phyloP scores from a whole-genome alignment of 768 basidiomycete species.

The Pisolithus albus region DNA sequence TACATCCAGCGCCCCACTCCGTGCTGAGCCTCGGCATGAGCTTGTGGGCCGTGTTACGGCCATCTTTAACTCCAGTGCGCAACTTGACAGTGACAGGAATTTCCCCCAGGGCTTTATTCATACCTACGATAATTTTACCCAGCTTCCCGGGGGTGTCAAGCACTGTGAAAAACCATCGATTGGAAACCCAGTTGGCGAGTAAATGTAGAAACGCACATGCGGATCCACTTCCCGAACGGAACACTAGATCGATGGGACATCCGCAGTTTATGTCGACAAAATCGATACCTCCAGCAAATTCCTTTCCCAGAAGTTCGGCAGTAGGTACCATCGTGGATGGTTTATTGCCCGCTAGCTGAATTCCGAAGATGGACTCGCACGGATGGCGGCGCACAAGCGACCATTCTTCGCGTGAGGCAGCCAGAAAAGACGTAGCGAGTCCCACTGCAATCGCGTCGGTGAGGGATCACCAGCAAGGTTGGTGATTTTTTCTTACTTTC shows the following conservation, averaged over 20 bases:
- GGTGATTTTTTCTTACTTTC: constrained; percentile 53
- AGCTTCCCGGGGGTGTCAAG: constrained; percentile 78
- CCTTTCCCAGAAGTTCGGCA: constrained; percentile 72
- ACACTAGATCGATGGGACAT: constrained; percentile 95
- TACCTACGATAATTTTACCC: constrained; percentile 82
- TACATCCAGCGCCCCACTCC: constrained; percentile 42
- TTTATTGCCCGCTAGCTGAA: constrained; percentile 90
- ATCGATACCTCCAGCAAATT: constrained; percentile 62
- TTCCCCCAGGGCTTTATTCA: constrained; percentile 85
- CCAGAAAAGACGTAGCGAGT: constrained; percentile 82
- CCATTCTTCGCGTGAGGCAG: constrained; percentile 92
- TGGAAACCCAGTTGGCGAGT: neutral
- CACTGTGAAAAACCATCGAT: constrained; percentile 38
- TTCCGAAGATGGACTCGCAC: constrained; percentile 79
- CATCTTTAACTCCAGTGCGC: constrained; percentile 90
- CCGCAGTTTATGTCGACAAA: constrained; percentile 96
- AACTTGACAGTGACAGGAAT: constrained; percentile 88
- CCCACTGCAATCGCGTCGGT: constrained; percentile 59
- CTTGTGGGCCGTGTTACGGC: constrained; percentile 81
- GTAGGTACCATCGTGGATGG: constrained; percentile 70
- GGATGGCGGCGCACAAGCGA: constrained; percentile 86
- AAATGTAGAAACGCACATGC: constrained; percentile 54
- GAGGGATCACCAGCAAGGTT: neutral
- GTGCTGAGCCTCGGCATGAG: constrained; percentile 72
- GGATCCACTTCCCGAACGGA: constrained; percentile 83